phyloP scores from a whole-genome alignment of 192 early-diverging fungal genomes.

The Coemansia sp. region DNA sequence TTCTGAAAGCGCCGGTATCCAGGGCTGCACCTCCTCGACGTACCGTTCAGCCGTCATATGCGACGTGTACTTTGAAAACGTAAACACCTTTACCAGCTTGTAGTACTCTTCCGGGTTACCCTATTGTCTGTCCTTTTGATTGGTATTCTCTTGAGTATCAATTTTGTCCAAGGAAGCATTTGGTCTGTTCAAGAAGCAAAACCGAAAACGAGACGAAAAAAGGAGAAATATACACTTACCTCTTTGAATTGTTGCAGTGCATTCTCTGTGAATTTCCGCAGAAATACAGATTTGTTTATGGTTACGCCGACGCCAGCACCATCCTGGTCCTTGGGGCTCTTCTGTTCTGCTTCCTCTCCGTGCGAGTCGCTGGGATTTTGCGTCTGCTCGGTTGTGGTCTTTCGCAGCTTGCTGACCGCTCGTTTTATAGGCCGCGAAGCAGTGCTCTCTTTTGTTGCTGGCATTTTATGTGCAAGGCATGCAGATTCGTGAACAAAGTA shows the following conservation, averaged over 20 bases:
- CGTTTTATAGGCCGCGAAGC: conserved; percentile 8
- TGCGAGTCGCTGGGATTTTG: not conserved
- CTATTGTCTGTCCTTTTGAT: not conserved
- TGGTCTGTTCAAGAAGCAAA: no score
- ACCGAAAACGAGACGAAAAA: no score
- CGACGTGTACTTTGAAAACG: conserved; percentile 22
- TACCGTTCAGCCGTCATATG: conserved; percentile 15
- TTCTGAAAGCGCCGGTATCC: conserved; percentile 34
- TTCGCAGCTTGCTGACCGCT: conserved; percentile 2
- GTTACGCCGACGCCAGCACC: not conserved
- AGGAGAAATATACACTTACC: not conserved
- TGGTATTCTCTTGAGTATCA: no score
- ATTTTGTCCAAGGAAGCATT: no score
- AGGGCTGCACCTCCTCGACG: conserved; percentile 30
- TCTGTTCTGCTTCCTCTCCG: not conserved
- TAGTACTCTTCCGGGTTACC: conserved; percentile 35
- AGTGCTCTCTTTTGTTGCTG: not conserved
- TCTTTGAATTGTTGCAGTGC: conserved; percentile 43
- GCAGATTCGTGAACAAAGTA: not conserved
- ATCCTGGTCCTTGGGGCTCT: not conserved
- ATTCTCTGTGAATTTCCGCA: conserved; percentile 39
- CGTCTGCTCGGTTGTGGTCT: not conserved
- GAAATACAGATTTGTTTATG: conserved; percentile 43
- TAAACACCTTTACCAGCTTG: conserved; percentile 40
- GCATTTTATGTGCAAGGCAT: not conserved